phyloP scores from a whole-genome alignment of 495 filamentous ascomycete species.

The Sphaerosporella brunnea region DNA sequence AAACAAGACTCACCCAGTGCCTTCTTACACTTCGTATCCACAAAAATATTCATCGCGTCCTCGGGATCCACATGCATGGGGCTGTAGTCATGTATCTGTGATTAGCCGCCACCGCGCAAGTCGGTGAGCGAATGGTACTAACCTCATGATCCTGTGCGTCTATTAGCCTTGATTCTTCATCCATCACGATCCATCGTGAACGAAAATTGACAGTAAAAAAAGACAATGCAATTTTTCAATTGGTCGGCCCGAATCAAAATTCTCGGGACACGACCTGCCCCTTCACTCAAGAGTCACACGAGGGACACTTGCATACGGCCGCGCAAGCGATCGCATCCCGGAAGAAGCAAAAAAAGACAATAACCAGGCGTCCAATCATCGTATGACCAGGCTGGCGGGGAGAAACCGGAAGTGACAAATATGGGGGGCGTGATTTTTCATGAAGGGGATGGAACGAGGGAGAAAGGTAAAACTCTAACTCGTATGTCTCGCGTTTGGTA shows the following conservation, averaged over 20 bases:
- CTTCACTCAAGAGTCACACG: conserved; percentile 7
- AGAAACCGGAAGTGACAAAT: not conserved
- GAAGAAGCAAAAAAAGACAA: not conserved
- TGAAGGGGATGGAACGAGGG: not conserved
- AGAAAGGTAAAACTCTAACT: no score
- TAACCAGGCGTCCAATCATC: not conserved
- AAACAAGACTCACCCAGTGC: conserved; percentile 51
- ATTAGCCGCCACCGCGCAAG: conserved; percentile 5
- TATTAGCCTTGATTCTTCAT: conserved; percentile 3
- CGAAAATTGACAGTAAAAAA: not conserved
- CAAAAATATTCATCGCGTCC: conserved; percentile 80
- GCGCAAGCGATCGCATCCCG: conserved; percentile 1
- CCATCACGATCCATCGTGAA: not conserved
- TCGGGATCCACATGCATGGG: conserved; percentile 76
- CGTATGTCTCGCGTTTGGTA: no score
- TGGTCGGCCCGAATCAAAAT: not conserved
- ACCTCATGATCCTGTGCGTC: conserved; percentile 9
- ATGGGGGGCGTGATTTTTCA: conserved; percentile 1
- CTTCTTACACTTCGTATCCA: conserved; percentile 62
- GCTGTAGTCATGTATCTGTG: conserved; percentile 30
- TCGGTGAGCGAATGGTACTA: no score
- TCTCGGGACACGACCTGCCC: no score
- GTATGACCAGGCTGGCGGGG: not conserved
- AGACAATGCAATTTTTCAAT: not conserved
- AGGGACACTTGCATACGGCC: not conserved